Evolutionary conservation across 345 rosid genomes (phyloP).

Genomic region (Camelina hispida): DNA sequence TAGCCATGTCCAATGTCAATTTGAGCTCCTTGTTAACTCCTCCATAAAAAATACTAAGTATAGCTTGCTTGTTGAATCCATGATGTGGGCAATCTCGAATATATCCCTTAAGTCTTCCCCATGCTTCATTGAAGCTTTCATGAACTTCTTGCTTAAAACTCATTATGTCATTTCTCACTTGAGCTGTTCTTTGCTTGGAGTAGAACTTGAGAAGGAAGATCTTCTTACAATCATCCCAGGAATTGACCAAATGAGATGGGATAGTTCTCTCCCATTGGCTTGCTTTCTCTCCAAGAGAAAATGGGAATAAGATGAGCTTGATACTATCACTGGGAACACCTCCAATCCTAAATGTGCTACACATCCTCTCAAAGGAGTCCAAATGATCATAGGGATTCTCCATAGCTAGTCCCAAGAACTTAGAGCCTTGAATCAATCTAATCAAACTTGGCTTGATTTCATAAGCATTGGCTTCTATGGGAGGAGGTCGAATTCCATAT

Average conservation of each 20-base stretch:
- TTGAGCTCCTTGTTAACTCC: neutral
- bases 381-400: neutral
- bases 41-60: neutral
- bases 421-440: neutral
- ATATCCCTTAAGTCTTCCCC: neutral
- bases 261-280: neutral
- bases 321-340: neutral
- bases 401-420: neutral
- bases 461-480: neutral
- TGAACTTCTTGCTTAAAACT: neutral
- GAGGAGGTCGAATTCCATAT: too few relatives aligned
- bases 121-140: neutral
- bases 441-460: neutral
- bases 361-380: neutral
- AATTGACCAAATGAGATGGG: neutral
- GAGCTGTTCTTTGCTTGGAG: neutral
- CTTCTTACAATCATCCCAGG: neutral
- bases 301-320: neutral
- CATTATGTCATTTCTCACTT: neutral
- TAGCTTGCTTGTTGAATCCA: neutral
- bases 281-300: neutral
- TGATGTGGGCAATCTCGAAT: neutral
- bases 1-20: neutral
- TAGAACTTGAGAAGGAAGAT: neutral
- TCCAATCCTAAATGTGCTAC: neutral